phyloP scores from a whole-genome alignment of 257 asterid species.

The Nemophila menziesii region DNA sequence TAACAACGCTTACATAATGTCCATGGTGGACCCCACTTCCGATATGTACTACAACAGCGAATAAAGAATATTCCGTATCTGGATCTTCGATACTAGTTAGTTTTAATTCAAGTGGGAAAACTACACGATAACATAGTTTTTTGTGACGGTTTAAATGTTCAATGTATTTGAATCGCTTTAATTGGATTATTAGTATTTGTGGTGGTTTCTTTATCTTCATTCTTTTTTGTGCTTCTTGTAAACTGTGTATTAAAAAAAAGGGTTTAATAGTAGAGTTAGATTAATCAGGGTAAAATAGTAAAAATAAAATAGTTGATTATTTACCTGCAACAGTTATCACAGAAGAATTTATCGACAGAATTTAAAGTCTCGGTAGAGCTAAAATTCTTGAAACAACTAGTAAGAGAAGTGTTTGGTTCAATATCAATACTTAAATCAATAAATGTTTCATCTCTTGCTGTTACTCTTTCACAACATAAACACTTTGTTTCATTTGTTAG shows the following conservation, averaged over 20 bases:
- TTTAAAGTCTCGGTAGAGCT: slow-evolving; percentile 87
- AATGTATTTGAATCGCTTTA: slow-evolving; percentile 78
- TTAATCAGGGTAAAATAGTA: too few relatives aligned
- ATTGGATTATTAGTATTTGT: slow-evolving; percentile 59
- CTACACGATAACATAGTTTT: slow-evolving; percentile 62
- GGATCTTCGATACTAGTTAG: slow-evolving; percentile 44
- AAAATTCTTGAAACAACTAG: slow-evolving; percentile 93
- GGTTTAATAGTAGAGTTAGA: slow-evolving; percentile 3
- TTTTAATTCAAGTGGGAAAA: slow-evolving; percentile 68
- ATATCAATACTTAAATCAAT: slow-evolving; percentile 86
- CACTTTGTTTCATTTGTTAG: slow-evolving; percentile 86
- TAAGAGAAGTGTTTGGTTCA: slow-evolving; percentile 88
- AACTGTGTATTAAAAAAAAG: too few relatives aligned
- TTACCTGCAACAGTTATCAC: slow-evolving; percentile 90
- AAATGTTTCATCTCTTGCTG: slow-evolving; percentile 89
- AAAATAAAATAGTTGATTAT: background rate
- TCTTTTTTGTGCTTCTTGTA: slow-evolving; percentile 83
- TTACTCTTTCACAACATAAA: slow-evolving; percentile 80
- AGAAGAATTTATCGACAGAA: slow-evolving; percentile 80
- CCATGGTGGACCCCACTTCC: slow-evolving; percentile 79
- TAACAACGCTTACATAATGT: slow-evolving; percentile 68
- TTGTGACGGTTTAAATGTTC: slow-evolving; percentile 58
- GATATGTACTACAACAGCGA: slow-evolving; percentile 70
- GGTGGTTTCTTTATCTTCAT: slow-evolving; percentile 78
- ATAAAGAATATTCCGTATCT: slow-evolving; percentile 57